Conservation (phyloP, 108 stramenopile species). For the Cyclostephanos tholiformis region DNA sequence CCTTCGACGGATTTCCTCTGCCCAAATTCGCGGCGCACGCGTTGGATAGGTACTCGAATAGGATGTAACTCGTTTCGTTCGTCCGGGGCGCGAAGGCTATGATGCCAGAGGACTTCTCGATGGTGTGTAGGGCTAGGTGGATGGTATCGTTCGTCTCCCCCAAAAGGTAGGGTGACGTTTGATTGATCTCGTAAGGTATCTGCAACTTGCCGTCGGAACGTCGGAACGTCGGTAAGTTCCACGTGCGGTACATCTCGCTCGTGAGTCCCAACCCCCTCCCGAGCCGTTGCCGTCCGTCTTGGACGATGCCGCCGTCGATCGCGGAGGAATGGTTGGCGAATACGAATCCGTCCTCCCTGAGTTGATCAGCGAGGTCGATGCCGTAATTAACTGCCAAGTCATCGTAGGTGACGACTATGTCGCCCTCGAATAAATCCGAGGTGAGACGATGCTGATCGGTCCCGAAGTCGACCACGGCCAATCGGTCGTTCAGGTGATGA, state of each 20-base stretch:
- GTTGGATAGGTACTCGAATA: slow-evolving; percentile 21
- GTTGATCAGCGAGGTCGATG: slow-evolving; percentile 20
- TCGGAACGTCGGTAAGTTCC: slow-evolving; percentile 5
- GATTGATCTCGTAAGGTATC: slow-evolving; percentile 28
- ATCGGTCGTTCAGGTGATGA: not conserved
- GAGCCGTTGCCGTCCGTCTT: not conserved
- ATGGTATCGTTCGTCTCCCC: slow-evolving; percentile 35
- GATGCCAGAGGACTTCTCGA: slow-evolving; percentile 38
- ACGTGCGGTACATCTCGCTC: slow-evolving; percentile 11
- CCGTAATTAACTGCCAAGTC: slow-evolving; percentile 29
- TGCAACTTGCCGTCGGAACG: slow-evolving; percentile 16
- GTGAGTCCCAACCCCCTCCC: slow-evolving; percentile 28
- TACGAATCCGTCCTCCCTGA: slow-evolving; percentile 26
- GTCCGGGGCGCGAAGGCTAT: slow-evolving; percentile 26
- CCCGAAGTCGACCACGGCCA: not conserved
- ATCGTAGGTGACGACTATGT: slow-evolving; percentile 25
- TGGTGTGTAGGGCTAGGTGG: slow-evolving; percentile 21
- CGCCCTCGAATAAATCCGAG: slow-evolving; percentile 28
- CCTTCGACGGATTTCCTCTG: slow-evolving; percentile 12
- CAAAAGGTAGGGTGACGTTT: slow-evolving; percentile 2
- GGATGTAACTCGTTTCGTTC: slow-evolving; percentile 30
- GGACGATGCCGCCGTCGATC: not conserved
- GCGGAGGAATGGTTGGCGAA: slow-evolving; percentile 16
- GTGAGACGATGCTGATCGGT: not conserved
- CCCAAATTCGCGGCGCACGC: slow-evolving; percentile 38